Conservation (phyloP, 306 rosid species). For the Vigna mungo region DNA sequence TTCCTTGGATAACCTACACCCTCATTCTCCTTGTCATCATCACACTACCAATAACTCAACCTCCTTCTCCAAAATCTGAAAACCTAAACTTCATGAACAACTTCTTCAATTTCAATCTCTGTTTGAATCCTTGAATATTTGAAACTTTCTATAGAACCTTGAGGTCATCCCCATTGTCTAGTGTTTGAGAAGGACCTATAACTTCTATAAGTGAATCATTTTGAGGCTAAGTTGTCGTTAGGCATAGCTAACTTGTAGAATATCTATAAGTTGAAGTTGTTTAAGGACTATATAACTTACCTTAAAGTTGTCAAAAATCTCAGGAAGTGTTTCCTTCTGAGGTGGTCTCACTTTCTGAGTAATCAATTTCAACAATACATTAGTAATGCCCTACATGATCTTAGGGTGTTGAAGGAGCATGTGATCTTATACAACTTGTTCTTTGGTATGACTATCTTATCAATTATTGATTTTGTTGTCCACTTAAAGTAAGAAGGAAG, state of each 20-base stretch:
- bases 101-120: background rate
- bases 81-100: background rate
- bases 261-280: background rate
- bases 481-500: background rate
- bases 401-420: background rate
- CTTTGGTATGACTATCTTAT: background rate
- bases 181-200: background rate
- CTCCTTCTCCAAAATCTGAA: background rate
- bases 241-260: conserved; percentile 6
- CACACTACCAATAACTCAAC: background rate
- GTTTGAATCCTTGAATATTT: background rate
- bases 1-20: conserved; percentile 2
- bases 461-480: background rate
- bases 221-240: background rate
- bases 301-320: background rate
- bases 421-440: background rate
- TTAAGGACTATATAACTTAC: background rate
- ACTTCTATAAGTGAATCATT: background rate
- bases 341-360: conserved; percentile 6
- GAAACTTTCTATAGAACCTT: background rate
- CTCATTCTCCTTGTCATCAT: background rate
- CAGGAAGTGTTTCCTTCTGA: background rate
- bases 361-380: background rate
- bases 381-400: background rate
- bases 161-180: background rate